These are phyloP conservation scores for Leishmania aethiopica DNA, from an alignment of 208 protist species.

Conservation along the genomic window DNA sequence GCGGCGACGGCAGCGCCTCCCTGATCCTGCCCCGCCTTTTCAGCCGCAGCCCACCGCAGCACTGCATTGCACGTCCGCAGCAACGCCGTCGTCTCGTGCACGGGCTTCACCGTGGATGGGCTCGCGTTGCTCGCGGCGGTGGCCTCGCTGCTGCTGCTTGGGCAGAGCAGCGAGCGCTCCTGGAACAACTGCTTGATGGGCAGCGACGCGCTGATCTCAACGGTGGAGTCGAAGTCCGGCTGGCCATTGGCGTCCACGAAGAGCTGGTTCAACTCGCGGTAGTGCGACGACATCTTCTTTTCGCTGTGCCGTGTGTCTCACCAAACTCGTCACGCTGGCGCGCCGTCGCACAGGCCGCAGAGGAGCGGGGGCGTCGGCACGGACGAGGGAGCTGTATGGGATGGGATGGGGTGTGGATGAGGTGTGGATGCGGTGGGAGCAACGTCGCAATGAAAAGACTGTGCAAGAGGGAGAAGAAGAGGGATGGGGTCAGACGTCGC, in stretches of 20 bases:
- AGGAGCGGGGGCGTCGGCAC: neutral
- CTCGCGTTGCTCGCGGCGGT: conserved; percentile 10
- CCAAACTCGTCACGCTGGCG: neutral
- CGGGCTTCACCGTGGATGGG: conserved; percentile 23
- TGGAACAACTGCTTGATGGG: conserved; percentile 63
- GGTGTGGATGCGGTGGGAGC: neutral
- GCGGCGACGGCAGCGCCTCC: conserved; percentile 29
- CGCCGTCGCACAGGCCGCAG: neutral
- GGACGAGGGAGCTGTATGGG: neutral
- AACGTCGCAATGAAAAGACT: neutral
- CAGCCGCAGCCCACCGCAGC: conserved; percentile 33
- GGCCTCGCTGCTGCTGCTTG: conserved; percentile 11
- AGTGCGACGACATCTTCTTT: conserved; percentile 55
- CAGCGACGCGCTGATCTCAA: conserved; percentile 49
- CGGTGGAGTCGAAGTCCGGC: conserved; percentile 51
- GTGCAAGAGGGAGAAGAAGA: neutral
- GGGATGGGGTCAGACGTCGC: neutral
- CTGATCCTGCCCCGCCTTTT: neutral
- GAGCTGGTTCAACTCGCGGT: conserved; percentile 50
- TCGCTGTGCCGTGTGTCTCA: neutral
- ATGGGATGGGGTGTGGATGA: neutral
- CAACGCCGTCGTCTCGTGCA: conserved; percentile 35
- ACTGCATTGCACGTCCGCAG: conserved; percentile 34
- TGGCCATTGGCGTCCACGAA: conserved; percentile 47
- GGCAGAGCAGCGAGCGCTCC: conserved; percentile 34